Percentiles rank a stretch among this genome's conserved stretches.
Conservation (phyloP, 495 filamentous ascomycete species). For the Penicillium canescens region DNA sequence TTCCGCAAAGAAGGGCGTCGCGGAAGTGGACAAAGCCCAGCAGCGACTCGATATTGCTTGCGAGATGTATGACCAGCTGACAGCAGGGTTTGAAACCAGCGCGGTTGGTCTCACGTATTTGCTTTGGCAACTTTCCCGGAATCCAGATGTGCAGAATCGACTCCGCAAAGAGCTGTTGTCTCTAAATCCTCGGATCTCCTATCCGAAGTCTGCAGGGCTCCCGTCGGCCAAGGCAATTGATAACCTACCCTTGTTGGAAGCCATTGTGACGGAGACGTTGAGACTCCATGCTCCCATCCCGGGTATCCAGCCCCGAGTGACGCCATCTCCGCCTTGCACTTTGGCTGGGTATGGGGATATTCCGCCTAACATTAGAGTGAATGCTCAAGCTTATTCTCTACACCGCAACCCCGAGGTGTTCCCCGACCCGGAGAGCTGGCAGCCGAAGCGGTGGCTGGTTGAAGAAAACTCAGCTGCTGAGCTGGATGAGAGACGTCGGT, state of each 20-base stretch:
- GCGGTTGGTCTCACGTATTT: constrained; percentile 73
- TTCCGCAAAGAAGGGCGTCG: constrained; percentile 18
- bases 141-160: constrained; percentile 52
- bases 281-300: constrained; percentile 74
- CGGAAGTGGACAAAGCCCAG: constrained; percentile 21
- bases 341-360: constrained; percentile 56
- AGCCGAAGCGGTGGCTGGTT: constrained; percentile 62
- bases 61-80: constrained; percentile 74
- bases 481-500: constrained; percentile 58
- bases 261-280: constrained; percentile 73
- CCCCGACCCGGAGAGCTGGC: constrained; percentile 61
- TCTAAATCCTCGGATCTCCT: constrained; percentile 38
- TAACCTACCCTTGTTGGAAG: constrained; percentile 69
- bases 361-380: constrained; percentile 67
- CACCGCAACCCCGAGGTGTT: constrained; percentile 66
- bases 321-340: constrained; percentile 51
- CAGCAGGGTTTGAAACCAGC: constrained; percentile 78
- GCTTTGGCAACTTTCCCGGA: constrained; percentile 63
- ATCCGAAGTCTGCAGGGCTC: constrained; percentile 27
- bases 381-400: constrained; percentile 68
- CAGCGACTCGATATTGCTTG: constrained; percentile 58
- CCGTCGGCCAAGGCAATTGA: constrained; percentile 68
- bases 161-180: constrained; percentile 63
- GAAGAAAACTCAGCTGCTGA: constrained; percentile 29
- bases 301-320: constrained; percentile 73